phyloP scores from a whole-genome alignment of 2,329 filamentous ascomycete species.

The Claviceps africana region DNA sequence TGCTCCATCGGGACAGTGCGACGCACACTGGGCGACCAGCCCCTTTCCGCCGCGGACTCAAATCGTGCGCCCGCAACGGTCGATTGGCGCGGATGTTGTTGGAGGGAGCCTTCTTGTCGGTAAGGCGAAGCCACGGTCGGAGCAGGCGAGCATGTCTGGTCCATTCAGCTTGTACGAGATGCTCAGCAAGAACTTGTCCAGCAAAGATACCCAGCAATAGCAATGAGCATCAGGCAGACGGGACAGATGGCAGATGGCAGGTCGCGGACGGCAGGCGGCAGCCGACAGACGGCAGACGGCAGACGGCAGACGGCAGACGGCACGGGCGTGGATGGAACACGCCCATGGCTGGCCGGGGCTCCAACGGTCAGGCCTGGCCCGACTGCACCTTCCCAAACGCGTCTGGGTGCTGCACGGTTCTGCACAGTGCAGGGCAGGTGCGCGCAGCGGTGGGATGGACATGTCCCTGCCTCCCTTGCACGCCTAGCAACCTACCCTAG shows the following conservation, averaged over 20 bases:
- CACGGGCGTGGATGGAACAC: not conserved
- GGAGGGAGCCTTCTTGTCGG: not conserved
- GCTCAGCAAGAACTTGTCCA: not conserved
- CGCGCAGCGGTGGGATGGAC: no score
- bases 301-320: no score
- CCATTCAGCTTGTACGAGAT: not conserved
- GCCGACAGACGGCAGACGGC: no score
- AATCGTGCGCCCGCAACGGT: not conserved
- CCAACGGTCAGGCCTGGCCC: not conserved
- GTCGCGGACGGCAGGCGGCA: no score
- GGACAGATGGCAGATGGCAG: no score
- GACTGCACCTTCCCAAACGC: not conserved
- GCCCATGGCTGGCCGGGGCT: no score
- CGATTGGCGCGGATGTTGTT: not conserved
- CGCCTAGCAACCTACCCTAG: not conserved
- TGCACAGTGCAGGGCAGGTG: not conserved
- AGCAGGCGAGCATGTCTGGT: not conserved
- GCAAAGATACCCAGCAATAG: no score
- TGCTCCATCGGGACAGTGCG: not conserved
- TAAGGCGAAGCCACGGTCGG: not conserved
- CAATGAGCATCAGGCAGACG: not conserved
- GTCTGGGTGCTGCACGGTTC: not conserved
- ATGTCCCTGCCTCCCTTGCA: no score
- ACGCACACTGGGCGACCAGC: not conserved
- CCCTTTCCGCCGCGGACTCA: not conserved